Base-by-base conservation (phyloP, 176 grass and related monocot genomes). In the Oryza coarctata region DNA sequence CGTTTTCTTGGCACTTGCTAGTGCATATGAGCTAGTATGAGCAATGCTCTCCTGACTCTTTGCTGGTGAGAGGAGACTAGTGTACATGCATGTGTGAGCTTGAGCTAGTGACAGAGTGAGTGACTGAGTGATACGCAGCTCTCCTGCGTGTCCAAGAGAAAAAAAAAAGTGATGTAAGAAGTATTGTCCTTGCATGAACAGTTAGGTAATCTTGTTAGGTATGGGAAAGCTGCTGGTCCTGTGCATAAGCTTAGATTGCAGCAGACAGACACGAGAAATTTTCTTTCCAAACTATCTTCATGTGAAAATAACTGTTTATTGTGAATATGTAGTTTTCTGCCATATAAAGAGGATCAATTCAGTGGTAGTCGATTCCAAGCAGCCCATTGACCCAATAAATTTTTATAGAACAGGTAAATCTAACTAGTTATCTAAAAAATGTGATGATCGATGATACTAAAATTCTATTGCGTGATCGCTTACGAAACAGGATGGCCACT, bases 171-270 rank as follows among this genome's bases (percentile, higher is more conserved):
- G 55, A 60, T 22, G 55, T 60, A 25, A 25, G 70, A 47, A 47
- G 2, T 41, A 41, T 11, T 23, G 67, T 41, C 22, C 20, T 41
- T 40, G 76, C 61, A 28, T 39, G 76, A 36, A 38, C 18, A 39
- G 66, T 39, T 10, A 39, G 25, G 27, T 67, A 43, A 71, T 31
- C 34, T 5, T 71, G 79, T 63, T 79, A 79, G 77, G 77, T 79
- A 80, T 6, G 34, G 20, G 66, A 64, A 60, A 78, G 61, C 12
- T 0, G 23, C 33, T 80, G n/a, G 64, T 57, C 8, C 33, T 70
- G 43, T 44, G 50, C 44, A 36, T 27, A 68, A 52, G 7, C 18
- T 45, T 9, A 18, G 47, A 57, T 57, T 77, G 3, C 34, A 41
- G 63, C 55, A 65, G 33, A 22, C 45, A 25, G 35, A 29, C 9